Base-by-base conservation (phyloP, 306 rosid genomes). In the Inga leiocalycina region DNA sequence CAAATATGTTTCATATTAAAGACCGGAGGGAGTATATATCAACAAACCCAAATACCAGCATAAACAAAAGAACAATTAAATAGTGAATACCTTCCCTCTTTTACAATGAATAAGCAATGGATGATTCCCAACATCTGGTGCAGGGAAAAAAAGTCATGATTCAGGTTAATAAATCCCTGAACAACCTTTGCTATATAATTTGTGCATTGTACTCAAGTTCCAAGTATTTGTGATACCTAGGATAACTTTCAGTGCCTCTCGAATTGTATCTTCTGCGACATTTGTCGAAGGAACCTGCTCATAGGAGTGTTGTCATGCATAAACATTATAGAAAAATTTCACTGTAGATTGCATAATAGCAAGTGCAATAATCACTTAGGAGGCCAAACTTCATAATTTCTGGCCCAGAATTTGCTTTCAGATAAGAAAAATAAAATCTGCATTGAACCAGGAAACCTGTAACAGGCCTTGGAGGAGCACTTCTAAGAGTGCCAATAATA, bases 181-280 rank as follows among this genome's bases (percentile, higher is more conserved):
- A 81, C 73, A 77, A 70, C 41, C 20, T 64, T 39, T 77, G 71
- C 20, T 62, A 59, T 76, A 61, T 69, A 27, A 34, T 27, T 6
- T 44, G 56, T 17, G 59, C 44, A 71, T 35, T 68, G 39, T 30
- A 78, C 32, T 81, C 34, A 61, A 68, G 71, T 70, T 77, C 32
- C 32, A 62, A 27, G 69, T 27, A 62, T 4, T 76, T 32, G 75
- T 68, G 43, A 85, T 88, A 90, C 96, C 96, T 34, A 92, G 88
- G 59, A 80, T 82, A 37, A 92, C 89, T 83, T 86, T 86, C 83
- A 92, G 82, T 68, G 93, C 96, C 81, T 90, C 91, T 2, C 88
- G 91, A 71, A 92, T 86, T 82, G 79, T 83, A 54, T 88, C 84
- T 35, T 86, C 84, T 6, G 93, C 91, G 79, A 90, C 87, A 85